A percentile compares a stretch with the other conserved stretches of the same genome.
phyloP scores from a whole-genome alignment of 768 basidiomycete genomes.

The Russula abietina region DNA sequence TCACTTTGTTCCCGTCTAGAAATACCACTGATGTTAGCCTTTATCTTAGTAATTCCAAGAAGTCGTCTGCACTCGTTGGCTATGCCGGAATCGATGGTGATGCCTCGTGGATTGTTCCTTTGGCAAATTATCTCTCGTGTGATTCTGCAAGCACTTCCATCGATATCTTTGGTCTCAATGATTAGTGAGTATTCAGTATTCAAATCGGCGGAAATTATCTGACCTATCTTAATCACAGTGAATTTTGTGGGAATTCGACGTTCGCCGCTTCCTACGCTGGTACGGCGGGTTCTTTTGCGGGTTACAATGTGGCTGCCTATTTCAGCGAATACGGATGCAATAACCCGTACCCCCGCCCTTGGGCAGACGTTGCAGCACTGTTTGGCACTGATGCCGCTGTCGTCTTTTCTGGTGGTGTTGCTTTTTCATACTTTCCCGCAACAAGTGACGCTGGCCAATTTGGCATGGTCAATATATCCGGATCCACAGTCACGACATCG shows the following conservation, averaged over 20 bases:
- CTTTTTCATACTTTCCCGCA: constrained; percentile 88
- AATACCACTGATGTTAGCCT: background rate
- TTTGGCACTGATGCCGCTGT: constrained; percentile 67
- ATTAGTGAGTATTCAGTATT: constrained; percentile 52
- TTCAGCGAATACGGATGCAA: constrained; percentile 87
- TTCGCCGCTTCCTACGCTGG: constrained; percentile 52
- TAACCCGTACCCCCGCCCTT: constrained; percentile 54
- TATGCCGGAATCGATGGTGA: constrained; percentile 82
- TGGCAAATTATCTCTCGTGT: constrained; percentile 80
- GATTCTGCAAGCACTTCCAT: constrained; percentile 61
- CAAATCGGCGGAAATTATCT: background rate
- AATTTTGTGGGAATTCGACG: constrained; percentile 73
- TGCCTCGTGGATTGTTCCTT: constrained; percentile 50
- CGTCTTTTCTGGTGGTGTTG: constrained; percentile 84
- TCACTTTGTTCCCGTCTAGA: background rate
- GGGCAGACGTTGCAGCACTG: constrained; percentile 73
- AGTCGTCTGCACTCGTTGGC: constrained; percentile 66
- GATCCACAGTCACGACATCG: constrained; percentile 57
- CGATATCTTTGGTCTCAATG: constrained; percentile 83
- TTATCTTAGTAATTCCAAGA: constrained; percentile 39
- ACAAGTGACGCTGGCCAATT: constrained; percentile 65
- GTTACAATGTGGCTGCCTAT: constrained; percentile 77
- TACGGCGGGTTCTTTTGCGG: constrained; percentile 48
- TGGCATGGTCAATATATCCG: constrained; percentile 78
- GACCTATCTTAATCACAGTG: constrained; percentile 38